Evolutionary conservation across 2,329 filamentous ascomycete species (phyloP).

Genomic region (Eutypa lata): DNA sequence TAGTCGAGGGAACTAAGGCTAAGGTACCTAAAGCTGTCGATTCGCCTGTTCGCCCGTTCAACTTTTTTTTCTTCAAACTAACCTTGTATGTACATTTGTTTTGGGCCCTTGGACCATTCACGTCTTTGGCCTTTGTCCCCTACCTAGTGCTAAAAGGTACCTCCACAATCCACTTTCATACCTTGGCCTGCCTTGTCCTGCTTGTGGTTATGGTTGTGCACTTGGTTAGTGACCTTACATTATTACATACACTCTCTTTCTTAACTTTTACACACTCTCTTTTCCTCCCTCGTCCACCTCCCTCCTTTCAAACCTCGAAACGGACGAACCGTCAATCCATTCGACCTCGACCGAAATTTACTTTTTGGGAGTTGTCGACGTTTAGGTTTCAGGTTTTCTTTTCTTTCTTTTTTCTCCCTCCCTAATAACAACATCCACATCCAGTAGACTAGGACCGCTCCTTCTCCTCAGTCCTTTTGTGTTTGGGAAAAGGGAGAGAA

Average conservation of each 20-base stretch:
- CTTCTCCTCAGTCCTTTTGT: not conserved
- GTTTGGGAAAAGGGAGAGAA: not conserved
- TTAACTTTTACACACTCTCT: constrained; percentile 1
- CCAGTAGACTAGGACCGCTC: constrained; percentile 10
- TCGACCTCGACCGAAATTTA: constrained; percentile 20
- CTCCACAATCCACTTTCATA: too few species aligned
- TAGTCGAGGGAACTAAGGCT: too few species aligned
- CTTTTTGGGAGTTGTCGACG: constrained; percentile 20
- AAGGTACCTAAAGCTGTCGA: too few species aligned
- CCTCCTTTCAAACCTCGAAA: constrained; percentile 8
- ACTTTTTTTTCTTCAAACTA: too few species aligned
- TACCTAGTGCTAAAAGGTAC: too few species aligned
- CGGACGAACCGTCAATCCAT: constrained; percentile 12
- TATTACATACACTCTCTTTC: not conserved
- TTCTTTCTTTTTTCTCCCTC: constrained; percentile 1
- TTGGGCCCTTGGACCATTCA: too few species aligned
- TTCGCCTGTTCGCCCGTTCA: too few species aligned
- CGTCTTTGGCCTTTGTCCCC: too few species aligned
- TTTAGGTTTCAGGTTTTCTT: constrained; percentile 22
- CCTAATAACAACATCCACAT: constrained; percentile 1
- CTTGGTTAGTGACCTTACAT: not conserved
- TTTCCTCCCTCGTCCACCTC: constrained; percentile 1
- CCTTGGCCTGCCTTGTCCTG: too few species aligned
- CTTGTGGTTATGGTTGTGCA: too few species aligned
- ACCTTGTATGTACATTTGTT: too few species aligned